Conservation (phyloP, 2,329 filamentous ascomycete species). For the Lecanicillium sp. region DNA sequence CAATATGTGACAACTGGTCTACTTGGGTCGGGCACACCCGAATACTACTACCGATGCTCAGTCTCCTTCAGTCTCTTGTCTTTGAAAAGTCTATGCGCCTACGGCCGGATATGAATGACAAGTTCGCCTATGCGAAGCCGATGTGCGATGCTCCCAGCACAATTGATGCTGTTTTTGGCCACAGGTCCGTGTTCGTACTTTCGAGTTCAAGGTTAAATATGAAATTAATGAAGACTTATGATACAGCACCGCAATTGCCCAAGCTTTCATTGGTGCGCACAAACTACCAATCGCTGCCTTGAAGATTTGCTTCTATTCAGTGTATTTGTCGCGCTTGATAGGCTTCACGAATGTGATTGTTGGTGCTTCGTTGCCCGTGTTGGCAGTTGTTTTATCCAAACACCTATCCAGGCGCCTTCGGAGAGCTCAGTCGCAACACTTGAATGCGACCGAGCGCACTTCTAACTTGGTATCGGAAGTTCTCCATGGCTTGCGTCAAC, state of each 20-base stretch:
- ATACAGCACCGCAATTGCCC: background rate
- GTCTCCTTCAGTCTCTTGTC: constrained; percentile 1
- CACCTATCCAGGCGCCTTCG: constrained; percentile 6
- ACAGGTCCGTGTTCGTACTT: background rate
- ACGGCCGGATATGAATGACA: background rate
- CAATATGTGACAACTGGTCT: constrained; percentile 27
- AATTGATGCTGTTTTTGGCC: background rate
- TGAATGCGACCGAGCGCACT: constrained; percentile 1
- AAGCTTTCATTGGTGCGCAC: background rate
- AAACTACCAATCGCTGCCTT: constrained; percentile 10
- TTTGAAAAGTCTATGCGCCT: constrained; percentile 10
- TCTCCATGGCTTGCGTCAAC: constrained; percentile 11
- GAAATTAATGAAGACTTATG: background rate
- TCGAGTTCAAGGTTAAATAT: background rate
- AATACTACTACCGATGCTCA: constrained; percentile 1
- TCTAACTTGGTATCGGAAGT: constrained; percentile 11
- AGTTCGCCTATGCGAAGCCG: background rate
- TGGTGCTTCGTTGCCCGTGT: background rate
- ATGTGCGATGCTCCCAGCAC: background rate
- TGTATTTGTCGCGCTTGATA: constrained; percentile 9
- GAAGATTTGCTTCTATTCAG: constrained; percentile 9
- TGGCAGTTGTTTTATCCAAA: constrained; percentile 5
- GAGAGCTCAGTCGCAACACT: background rate
- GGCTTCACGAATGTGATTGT: constrained; percentile 8
- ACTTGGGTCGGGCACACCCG: constrained; percentile 1